Evolutionary conservation across 257 asterid genomes (phyloP).

Genomic region (Solanum dulcamara): DNA sequence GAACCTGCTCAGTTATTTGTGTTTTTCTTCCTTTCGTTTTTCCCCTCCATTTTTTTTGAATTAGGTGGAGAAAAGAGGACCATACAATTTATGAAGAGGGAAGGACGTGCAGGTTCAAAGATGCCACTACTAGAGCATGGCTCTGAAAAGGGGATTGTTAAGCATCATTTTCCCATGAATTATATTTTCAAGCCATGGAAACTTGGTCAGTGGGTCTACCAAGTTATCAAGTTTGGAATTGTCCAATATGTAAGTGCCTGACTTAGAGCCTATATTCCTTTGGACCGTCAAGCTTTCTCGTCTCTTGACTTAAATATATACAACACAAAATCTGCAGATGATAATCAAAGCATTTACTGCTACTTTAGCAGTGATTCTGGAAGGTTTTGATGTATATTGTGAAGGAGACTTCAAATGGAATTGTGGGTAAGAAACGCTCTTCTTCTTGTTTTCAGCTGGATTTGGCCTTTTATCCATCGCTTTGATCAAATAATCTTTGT

Average conservation of each 20-base stretch:
- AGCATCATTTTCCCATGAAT: constrained; percentile 84
- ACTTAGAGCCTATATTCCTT: background rate
- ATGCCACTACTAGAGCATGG: constrained; percentile 71
- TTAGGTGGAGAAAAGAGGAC: constrained; percentile 71
- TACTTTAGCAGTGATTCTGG: constrained; percentile 81
- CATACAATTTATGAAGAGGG: constrained; percentile 81
- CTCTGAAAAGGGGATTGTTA: constrained; percentile 64
- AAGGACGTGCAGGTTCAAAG: constrained; percentile 65
- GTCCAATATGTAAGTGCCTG: constrained; percentile 83
- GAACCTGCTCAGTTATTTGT: background rate
- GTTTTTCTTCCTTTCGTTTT: background rate
- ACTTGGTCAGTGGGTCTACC: constrained; percentile 82
- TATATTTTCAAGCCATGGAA: constrained; percentile 82
- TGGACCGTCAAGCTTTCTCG: background rate
- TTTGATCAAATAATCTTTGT: background rate
- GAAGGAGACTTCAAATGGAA: constrained; percentile 95
- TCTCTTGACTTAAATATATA: background rate
- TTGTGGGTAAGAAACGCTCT: constrained; percentile 65
- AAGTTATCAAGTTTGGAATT: constrained; percentile 90
- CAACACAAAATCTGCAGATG: constrained; percentile 52
- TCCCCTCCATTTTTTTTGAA: background rate
- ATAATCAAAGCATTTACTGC: constrained; percentile 88
- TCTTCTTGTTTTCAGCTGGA: background rate
- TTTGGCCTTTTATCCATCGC: background rate
- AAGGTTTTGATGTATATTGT: constrained; percentile 79